These are phyloP conservation scores for Aspergillus sp. DNA, from an alignment of 2,329 filamentous ascomycete genomes.

Conservation along the genomic window DNA sequence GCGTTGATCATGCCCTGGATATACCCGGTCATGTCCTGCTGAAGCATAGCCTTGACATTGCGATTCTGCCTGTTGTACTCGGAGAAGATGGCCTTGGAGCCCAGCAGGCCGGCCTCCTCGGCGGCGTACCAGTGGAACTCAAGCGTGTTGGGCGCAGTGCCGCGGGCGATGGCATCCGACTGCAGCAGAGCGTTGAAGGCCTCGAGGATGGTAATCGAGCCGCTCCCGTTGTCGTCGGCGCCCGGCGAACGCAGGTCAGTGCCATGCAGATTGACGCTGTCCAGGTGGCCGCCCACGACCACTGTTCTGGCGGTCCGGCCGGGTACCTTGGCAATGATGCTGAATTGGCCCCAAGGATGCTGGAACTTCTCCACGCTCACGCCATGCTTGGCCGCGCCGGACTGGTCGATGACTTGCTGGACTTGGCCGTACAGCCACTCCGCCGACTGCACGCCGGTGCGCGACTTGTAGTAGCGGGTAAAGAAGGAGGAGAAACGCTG, in stretches of 20 bases:
- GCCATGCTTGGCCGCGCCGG: conserved; percentile 57
- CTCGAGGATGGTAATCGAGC: conserved; percentile 90
- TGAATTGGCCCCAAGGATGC: conserved; percentile 82
- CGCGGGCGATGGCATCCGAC: conserved; percentile 59
- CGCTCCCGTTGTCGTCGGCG: conserved; percentile 90
- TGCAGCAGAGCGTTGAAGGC: conserved; percentile 71
- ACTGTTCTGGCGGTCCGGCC: conserved; percentile 76
- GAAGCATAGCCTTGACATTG: conserved; percentile 89
- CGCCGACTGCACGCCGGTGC: conserved; percentile 69
- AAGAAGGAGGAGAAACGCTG: conserved; percentile 56
- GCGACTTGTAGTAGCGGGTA: conserved; percentile 51
- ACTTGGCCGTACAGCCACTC: conserved; percentile 77
- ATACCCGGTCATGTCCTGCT: conserved; percentile 97
- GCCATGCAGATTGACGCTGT: conserved; percentile 86
- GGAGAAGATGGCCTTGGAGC: conserved; percentile 81
- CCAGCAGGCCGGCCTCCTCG: conserved; percentile 78
- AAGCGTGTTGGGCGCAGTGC: conserved; percentile 71
- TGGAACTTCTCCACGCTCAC: conserved; percentile 64
- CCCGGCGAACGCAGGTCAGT: conserved; percentile 76
- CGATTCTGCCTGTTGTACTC: conserved; percentile 63
- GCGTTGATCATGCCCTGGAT: conserved; percentile 73
- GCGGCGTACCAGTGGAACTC: conserved; percentile 97
- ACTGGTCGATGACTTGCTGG: conserved; percentile 57
- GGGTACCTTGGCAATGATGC: conserved; percentile 83
- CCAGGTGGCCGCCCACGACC: conserved; percentile 85